Percentiles rank a stretch among this genome's conserved stretches.
Conservation (phyloP, 345 rosid species). For the Eucalyptus polyanthemos region DNA sequence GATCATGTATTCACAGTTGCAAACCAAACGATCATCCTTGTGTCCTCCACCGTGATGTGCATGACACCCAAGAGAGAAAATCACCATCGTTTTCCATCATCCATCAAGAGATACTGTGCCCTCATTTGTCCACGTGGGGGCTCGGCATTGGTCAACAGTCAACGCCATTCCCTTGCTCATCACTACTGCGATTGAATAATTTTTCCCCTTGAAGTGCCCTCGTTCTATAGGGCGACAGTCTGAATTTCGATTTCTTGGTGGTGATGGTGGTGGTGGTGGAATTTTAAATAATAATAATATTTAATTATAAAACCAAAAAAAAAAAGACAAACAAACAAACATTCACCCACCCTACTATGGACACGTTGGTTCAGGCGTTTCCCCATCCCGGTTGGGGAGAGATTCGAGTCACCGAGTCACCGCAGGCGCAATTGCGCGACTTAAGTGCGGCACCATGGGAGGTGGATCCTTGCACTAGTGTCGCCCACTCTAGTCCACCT, state of each 20-base stretch:
- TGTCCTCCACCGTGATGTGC: background rate
- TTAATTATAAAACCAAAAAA: no score
- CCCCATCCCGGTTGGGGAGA: no score
- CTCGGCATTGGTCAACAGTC: background rate
- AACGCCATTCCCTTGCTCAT: background rate
- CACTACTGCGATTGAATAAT: no score
- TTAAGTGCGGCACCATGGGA: no score
- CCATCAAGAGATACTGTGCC: background rate
- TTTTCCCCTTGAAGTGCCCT: background rate
- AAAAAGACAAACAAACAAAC: no score
- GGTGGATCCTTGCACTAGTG: no score
- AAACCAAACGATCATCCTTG: background rate
- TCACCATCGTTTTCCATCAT: background rate
- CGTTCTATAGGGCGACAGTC: background rate
- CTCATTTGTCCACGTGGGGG: background rate
- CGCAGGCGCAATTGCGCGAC: no score
- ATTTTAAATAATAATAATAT: background rate
- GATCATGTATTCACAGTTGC: fast-evolving
- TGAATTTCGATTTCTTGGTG: background rate
- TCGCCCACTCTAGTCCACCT: background rate
- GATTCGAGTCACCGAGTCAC: no score
- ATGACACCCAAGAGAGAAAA: background rate
- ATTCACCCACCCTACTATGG: no score
- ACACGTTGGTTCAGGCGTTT: no score
- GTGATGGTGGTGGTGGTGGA: background rate